These are phyloP conservation scores for Trichoderma sp. DNA, from an alignment of 2,329 filamentous ascomycete genomes.

Conservation along the genomic window DNA sequence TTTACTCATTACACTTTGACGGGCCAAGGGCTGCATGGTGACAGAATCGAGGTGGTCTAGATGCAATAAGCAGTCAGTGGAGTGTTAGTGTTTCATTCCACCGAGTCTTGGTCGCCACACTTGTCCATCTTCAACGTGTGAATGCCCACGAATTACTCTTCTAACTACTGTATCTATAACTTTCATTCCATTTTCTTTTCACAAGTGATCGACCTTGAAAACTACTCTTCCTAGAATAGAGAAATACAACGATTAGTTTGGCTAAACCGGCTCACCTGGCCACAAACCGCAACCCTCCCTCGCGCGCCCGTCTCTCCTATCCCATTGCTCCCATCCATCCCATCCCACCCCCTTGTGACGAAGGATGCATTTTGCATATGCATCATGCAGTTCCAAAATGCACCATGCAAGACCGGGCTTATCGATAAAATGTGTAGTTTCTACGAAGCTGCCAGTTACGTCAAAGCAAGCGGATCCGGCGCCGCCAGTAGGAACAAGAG, in stretches of 20 bases:
- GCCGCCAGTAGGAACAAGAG: not conserved
- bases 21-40: conserved; percentile 7
- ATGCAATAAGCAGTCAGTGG: not conserved
- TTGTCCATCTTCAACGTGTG: not conserved
- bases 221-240: not conserved
- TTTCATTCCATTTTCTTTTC: not conserved
- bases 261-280: not conserved
- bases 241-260: not conserved
- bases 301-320: not conserved
- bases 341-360: not conserved
- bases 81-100: not conserved
- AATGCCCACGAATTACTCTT: not conserved
- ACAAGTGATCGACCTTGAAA: not conserved
- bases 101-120: not conserved
- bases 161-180: not conserved
- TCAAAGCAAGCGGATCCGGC: not conserved
- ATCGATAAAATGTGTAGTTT: conserved; percentile 13
- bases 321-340: not conserved
- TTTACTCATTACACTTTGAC: not conserved
- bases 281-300: conserved; percentile 4
- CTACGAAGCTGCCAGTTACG: conserved; percentile 7
- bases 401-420: conserved; percentile 3
- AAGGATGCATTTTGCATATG: conserved; percentile 14
- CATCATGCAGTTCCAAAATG: conserved; percentile 7
- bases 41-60: not conserved